phyloP scores from a whole-genome alignment of 2,329 filamentous ascomycete species.

The Fusarium liriodendri region DNA sequence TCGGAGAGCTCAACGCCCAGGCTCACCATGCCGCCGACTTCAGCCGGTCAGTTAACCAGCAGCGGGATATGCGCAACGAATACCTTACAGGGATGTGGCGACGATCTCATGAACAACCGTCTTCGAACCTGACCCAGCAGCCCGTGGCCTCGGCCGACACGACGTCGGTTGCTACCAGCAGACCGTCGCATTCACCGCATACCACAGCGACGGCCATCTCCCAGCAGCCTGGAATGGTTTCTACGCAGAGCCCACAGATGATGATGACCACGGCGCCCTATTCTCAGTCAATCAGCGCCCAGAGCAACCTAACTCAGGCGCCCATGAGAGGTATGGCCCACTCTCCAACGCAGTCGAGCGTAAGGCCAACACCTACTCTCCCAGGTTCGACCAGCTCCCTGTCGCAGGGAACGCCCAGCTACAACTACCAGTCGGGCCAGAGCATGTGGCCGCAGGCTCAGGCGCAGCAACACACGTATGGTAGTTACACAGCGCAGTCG shows the following conservation, averaged over 20 bases:
- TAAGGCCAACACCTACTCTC: slow-evolving; percentile 66
- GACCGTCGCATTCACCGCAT: slow-evolving; percentile 69
- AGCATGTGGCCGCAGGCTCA: slow-evolving; percentile 75
- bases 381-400: slow-evolving; percentile 65
- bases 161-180: slow-evolving; percentile 59
- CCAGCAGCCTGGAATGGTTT: slow-evolving; percentile 68
- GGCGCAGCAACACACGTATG: slow-evolving; percentile 66
- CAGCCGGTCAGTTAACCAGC: slow-evolving; percentile 85
- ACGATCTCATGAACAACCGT: slow-evolving; percentile 82
- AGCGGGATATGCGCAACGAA: slow-evolving; percentile 81
- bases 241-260: slow-evolving; percentile 73
- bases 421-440: slow-evolving; percentile 72
- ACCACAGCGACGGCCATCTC: slow-evolving; percentile 64
- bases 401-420: slow-evolving; percentile 64
- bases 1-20: slow-evolving; percentile 85
- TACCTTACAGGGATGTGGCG: slow-evolving; percentile 87
- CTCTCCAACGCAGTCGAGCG: slow-evolving; percentile 68
- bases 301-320: slow-evolving; percentile 78
- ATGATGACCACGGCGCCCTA: slow-evolving; percentile 76
- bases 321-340: slow-evolving; percentile 75
- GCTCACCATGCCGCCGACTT: slow-evolving; percentile 90
- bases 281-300: slow-evolving; percentile 76
- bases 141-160: slow-evolving; percentile 57
- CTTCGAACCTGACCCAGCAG: slow-evolving; percentile 60
- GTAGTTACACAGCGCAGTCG: slow-evolving; percentile 64